Evolutionary conservation across 805 yeast species (phyloP).

Genomic region (Saccharomycopsis synnaedendra): DNA sequence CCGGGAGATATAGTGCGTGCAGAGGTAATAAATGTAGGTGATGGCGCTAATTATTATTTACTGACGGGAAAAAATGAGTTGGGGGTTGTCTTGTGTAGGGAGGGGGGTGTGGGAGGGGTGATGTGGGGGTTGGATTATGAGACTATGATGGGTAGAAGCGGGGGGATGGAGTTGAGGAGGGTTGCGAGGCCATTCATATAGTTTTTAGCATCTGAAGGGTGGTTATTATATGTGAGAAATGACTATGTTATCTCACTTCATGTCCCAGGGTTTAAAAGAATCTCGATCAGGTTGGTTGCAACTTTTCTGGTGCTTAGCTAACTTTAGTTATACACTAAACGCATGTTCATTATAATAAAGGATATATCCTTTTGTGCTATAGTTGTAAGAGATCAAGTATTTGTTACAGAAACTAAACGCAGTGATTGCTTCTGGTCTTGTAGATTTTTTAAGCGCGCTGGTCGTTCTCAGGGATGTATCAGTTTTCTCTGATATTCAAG

Average conservation of each 20-base stretch:
- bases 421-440: no score
- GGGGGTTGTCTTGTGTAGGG: slow-evolving; percentile 85
- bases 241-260: background rate
- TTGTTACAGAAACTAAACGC: no score
- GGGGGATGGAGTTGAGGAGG: slow-evolving; percentile 67
- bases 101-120: slow-evolving; percentile 58
- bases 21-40: slow-evolving; percentile 73
- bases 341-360: no score
- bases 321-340: no score
- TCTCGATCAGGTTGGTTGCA: no score
- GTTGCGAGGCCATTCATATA: slow-evolving; percentile 74
- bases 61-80: slow-evolving; percentile 84
- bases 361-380: no score
- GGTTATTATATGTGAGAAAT: background rate
- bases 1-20: slow-evolving; percentile 95
- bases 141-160: slow-evolving; percentile 74
- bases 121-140: slow-evolving; percentile 95
- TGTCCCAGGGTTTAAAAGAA: no score
- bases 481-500: no score
- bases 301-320: no score
- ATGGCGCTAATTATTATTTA: slow-evolving; percentile 82
- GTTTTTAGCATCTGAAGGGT: background rate
- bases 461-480: no score
- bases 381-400: no score
- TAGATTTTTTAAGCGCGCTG: no score